Conservation (phyloP, 345 rosid species). For the Streptanthus diversifolius region DNA sequence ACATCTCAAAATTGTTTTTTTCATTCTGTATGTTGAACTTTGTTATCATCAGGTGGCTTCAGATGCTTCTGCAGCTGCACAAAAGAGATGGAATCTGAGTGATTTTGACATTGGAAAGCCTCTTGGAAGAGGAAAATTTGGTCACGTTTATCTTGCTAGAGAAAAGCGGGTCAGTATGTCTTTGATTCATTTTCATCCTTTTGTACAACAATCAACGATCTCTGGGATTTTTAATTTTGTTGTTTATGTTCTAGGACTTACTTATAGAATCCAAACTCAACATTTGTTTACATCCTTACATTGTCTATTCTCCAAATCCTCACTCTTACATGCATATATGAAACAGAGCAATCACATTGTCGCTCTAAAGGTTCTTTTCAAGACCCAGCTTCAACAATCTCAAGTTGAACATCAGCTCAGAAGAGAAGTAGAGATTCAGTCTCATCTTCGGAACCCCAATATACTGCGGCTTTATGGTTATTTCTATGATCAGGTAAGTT, state of each 20-base stretch:
- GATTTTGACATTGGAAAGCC: constrained; percentile 96
- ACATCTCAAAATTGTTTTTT: too few relatives aligned
- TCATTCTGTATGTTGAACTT: not conserved
- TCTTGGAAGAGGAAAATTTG: constrained; percentile 92
- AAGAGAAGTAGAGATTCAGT: constrained; percentile 95
- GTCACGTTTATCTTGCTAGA: constrained; percentile 90
- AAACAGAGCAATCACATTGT: constrained; percentile 90
- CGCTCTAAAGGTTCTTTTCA: constrained; percentile 90
- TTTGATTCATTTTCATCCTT: not conserved
- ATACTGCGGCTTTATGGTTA: constrained; percentile 90
- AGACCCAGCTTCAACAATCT: constrained; percentile 91
- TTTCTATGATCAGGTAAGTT: constrained; percentile 84
- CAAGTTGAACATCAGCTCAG: constrained; percentile 97
- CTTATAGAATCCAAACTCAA: not conserved
- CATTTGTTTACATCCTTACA: not conserved
- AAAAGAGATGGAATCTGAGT: constrained; percentile 73
- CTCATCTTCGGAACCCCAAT: constrained; percentile 90
- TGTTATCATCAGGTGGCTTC: constrained; percentile 47
- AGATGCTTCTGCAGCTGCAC: constrained; percentile 51
- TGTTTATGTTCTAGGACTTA: not conserved
- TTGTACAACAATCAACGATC: not conserved
- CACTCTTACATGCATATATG: not conserved
- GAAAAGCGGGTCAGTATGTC: constrained; percentile 65
- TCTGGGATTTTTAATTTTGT: not conserved
- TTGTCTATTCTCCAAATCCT: not conserved